Evolutionary conservation across 306 rosid genomes (phyloP).

Genomic region (Prunus padus): DNA sequence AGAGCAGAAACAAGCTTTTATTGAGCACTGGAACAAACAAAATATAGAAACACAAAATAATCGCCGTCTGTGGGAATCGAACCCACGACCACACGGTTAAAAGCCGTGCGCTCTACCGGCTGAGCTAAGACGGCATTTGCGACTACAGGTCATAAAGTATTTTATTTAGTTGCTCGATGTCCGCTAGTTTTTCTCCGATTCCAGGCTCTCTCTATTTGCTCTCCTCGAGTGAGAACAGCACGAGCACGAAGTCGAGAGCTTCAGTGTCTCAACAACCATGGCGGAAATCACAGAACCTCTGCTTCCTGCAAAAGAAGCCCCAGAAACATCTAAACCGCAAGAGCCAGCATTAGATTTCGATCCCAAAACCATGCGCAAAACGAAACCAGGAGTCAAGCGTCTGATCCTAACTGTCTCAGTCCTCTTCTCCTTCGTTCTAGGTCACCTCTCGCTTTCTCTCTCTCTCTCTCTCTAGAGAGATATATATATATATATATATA

Average conservation of each 20-base stretch:
- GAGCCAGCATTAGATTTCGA: conserved; percentile 32
- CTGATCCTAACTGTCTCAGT: conserved; percentile 60
- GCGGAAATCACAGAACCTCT: conserved; percentile 57
- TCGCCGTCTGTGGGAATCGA: conserved; percentile 43
- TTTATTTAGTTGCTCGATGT: accelerated
- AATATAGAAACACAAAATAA: accelerated
- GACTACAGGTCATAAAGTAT: accelerated
- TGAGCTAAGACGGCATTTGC: conserved; percentile 37
- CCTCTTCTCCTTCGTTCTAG: conserved; percentile 72
- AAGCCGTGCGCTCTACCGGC: conserved; percentile 43
- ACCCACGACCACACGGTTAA: conserved; percentile 44
- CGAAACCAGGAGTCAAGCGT: conserved; percentile 86
- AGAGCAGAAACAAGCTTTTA: too few species aligned
- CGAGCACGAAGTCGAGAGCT: not conserved
- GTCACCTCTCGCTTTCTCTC: conserved; percentile 29
- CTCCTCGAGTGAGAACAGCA: not conserved
- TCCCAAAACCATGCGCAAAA: conserved; percentile 59
- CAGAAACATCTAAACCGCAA: conserved; percentile 2
- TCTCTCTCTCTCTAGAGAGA: not conserved
- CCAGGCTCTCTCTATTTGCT: not conserved
- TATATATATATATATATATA: too few species aligned
- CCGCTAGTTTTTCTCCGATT: not conserved
- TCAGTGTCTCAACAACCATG: conserved; percentile 49
- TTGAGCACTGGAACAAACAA: too few species aligned
- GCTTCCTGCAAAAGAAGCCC: conserved; percentile 14